Conservation (phyloP, 1,139 yeast species). For the Hanseniaspora uvarum region DNA sequence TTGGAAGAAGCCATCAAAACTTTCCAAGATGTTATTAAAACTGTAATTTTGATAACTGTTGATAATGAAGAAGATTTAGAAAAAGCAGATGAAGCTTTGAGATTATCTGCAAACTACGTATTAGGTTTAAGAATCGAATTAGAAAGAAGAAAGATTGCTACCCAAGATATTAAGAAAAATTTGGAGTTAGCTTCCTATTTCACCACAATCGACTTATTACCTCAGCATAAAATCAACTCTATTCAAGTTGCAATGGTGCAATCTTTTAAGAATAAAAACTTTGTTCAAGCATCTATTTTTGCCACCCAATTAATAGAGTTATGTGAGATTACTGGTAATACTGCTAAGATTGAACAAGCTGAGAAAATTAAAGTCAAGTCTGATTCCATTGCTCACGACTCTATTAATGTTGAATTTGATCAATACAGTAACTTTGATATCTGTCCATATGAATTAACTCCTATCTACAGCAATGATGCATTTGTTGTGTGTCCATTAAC, state of each 20-base stretch:
- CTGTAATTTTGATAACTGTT: constrained; percentile 63
- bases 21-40: constrained; percentile 73
- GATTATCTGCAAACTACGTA: constrained; percentile 78
- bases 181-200: constrained; percentile 93
- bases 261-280: constrained; percentile 79
- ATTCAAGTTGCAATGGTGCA: constrained; percentile 92
- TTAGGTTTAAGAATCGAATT: constrained; percentile 85
- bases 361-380: constrained; percentile 68
- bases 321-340: constrained; percentile 54
- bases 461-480: constrained; percentile 71
- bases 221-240: constrained; percentile 77
- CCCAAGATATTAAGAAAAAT: constrained; percentile 66
- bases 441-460: constrained; percentile 79
- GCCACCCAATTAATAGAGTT: constrained; percentile 53
- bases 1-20: constrained; percentile 66
- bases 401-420: constrained; percentile 82
- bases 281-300: constrained; percentile 77
- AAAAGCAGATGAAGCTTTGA: constrained; percentile 61
- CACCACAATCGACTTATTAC: constrained; percentile 72
- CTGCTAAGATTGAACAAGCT: constrained; percentile 84
- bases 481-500: constrained; percentile 73
- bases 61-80: constrained; percentile 63
- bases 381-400: constrained; percentile 72
- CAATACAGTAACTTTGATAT: constrained; percentile 84
- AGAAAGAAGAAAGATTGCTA: constrained; percentile 68